Evolutionary conservation across 2,329 filamentous ascomycete species (phyloP), one percentile per base, ranked within the genome.

Genomic region (Pezicula carpinea): DNA sequence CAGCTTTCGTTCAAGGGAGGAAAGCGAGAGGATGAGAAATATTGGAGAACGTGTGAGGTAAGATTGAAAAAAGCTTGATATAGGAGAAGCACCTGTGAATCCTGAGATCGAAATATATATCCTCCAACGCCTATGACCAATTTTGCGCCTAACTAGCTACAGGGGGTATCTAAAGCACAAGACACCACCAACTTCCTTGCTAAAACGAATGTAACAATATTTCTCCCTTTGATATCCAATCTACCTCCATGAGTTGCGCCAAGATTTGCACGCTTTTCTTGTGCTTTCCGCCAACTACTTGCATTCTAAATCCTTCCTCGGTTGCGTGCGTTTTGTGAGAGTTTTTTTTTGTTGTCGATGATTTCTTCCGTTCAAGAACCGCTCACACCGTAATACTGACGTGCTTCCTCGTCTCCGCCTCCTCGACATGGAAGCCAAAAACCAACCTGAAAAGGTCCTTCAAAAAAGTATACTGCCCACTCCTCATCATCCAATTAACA

Each of bases 361-460:
- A 15, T 18, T 10, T 19, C 21, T 38, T 17, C 13, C 35, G 6
- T 38, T 21, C 13, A 17, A 6, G 15, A 38, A 18, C 8, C 31
- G 33, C 29, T 61, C 50, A 82, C 15, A 84, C 72, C 15, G 69
- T 68, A 49, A 87, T 84, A 50, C 76, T 80, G 40, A 83, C 72
- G 47, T 76, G 79, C 59, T 87, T 85, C 53, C 84, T 74, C 45
- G 74, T 70, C 39, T 85, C 81, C 1, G 81, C 84, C 58, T 96
- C 90, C 46, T 96, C 89, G 14, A 89, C 69, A 40, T 85, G 80
- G 60, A 92, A 92, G 3, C 89, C 87, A 64, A 95, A 95, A 3
- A 96, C 89, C 34, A 92, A 75, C 44, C 80, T 79, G 69, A 88
- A 96, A 13, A 96, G 72, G 59, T 96, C 90, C 42, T 82, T 76